Evolutionary conservation across 2,329 filamentous ascomycete species (phyloP).

Genomic region (Scopulariopsis brevicaulis): DNA sequence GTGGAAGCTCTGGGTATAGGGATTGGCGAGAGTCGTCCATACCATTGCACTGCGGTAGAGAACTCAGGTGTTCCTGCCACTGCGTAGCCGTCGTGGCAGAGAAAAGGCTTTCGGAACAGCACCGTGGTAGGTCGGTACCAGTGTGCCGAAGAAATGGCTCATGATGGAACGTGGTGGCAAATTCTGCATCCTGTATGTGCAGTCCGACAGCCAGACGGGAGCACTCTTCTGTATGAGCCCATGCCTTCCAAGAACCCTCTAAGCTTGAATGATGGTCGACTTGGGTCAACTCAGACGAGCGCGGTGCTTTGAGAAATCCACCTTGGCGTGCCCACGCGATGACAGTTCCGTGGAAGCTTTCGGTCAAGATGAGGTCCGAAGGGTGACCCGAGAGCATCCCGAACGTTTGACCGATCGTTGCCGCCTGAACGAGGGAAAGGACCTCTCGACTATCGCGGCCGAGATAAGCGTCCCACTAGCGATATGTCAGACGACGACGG

Average conservation of each 20-base stretch:
- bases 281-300: not conserved
- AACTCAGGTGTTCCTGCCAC: not conserved
- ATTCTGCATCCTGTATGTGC: not conserved
- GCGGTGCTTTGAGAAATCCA: slow-evolving; percentile 3
- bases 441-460: not conserved
- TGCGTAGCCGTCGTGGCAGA: not conserved
- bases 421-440: slow-evolving; percentile 6
- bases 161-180: not conserved
- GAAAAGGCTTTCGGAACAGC: not conserved
- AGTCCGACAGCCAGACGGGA: not conserved
- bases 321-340: slow-evolving; percentile 9
- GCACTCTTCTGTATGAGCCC: not conserved
- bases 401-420: slow-evolving; percentile 7
- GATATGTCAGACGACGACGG: not conserved
- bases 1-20: not conserved
- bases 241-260: not conserved
- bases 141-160: not conserved
- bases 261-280: not conserved
- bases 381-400: slow-evolving; percentile 9
- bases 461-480: not conserved
- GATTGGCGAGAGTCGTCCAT: not conserved
- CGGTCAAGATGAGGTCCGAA: slow-evolving; percentile 5
- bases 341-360: slow-evolving; percentile 8
- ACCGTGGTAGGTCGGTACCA: not conserved
- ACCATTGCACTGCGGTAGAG: not conserved